Evolutionary conservation across 2,329 filamentous ascomycete genomes (phyloP).

Genomic region (Macroventuria anomochaeta): DNA sequence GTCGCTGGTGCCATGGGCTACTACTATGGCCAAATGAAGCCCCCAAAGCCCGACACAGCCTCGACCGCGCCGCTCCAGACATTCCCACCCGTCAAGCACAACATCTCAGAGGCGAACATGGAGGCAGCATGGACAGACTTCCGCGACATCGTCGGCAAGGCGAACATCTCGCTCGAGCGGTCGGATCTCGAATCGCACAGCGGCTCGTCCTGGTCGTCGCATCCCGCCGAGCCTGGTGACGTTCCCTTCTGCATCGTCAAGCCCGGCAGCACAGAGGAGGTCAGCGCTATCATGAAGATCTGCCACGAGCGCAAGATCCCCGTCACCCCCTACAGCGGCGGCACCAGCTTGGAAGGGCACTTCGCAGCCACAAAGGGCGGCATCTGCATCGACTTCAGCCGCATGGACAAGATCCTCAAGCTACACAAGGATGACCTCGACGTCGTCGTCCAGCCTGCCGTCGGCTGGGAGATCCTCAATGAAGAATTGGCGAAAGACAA

Average conservation of each 20-base stretch:
- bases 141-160: constrained; percentile 65
- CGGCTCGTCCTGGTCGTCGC: constrained; percentile 69
- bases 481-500: constrained; percentile 73
- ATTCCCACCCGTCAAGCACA: constrained; percentile 59
- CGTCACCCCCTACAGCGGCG: constrained; percentile 85
- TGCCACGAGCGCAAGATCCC: constrained; percentile 83
- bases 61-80: constrained; percentile 64
- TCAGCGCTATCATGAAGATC: constrained; percentile 85
- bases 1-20: constrained; percentile 62
- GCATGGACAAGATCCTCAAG: constrained; percentile 81
- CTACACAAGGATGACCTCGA: constrained; percentile 74
- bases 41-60: constrained; percentile 54
- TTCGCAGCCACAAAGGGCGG: constrained; percentile 83
- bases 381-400: constrained; percentile 82
- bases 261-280: constrained; percentile 79
- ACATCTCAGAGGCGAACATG: constrained; percentile 63
- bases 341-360: constrained; percentile 88
- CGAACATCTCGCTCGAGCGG: constrained; percentile 66
- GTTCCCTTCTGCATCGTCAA: constrained; percentile 71
- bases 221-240: constrained; percentile 51
- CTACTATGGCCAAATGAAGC: constrained; percentile 60
- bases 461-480: constrained; percentile 87
- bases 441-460: constrained; percentile 67
- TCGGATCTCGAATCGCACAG: constrained; percentile 63
- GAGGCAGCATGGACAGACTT: constrained; percentile 71